Evolutionary conservation across 108 stramenopile genomes (phyloP).

Genomic region (Parietichytrium sp.): DNA sequence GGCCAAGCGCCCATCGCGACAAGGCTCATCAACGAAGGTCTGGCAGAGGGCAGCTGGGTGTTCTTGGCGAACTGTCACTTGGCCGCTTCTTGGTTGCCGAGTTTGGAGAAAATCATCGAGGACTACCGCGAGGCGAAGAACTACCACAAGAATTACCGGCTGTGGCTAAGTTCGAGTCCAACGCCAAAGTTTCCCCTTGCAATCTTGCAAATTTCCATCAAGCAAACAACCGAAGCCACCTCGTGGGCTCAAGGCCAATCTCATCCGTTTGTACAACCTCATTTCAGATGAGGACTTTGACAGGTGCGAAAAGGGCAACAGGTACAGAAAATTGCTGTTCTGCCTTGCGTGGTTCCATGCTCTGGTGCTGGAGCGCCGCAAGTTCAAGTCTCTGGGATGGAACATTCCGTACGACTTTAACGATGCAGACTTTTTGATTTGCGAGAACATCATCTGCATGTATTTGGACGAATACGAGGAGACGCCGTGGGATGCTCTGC

Average conservation of each 20-base stretch:
- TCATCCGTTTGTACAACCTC: conserved; percentile 65
- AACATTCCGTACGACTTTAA: conserved; percentile 75
- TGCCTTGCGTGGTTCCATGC: conserved; percentile 71
- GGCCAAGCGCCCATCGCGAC: conserved; percentile 66
- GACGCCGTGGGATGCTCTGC: conserved; percentile 68
- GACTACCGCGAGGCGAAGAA: conserved; percentile 40
- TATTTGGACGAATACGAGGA: conserved; percentile 65
- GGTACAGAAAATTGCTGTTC: conserved; percentile 65
- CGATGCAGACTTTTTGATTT: conserved; percentile 68
- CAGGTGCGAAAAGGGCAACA: conserved; percentile 37
- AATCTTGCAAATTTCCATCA: conserved; percentile 62
- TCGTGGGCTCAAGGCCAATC: conserved; percentile 61
- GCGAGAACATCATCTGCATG: conserved; percentile 64
- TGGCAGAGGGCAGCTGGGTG: conserved; percentile 58
- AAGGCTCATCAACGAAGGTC: conserved; percentile 52
- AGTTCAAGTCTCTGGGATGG: conserved; percentile 71
- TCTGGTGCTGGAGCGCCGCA: conserved; percentile 64
- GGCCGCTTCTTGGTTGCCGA: conserved; percentile 67
- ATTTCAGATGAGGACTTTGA: conserved; percentile 56
- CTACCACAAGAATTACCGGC: conserved; percentile 55
- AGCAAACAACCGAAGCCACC: conserved; percentile 73
- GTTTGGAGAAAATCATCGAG: conserved; percentile 64
- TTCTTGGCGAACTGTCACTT: conserved; percentile 70
- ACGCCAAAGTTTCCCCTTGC: conserved; percentile 67
- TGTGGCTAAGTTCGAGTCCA: conserved; percentile 66